These are phyloP conservation scores for Filobasidium uniguttulatum DNA, from an alignment of 1,284 basidiomycete species.

Conservation along the genomic window DNA sequence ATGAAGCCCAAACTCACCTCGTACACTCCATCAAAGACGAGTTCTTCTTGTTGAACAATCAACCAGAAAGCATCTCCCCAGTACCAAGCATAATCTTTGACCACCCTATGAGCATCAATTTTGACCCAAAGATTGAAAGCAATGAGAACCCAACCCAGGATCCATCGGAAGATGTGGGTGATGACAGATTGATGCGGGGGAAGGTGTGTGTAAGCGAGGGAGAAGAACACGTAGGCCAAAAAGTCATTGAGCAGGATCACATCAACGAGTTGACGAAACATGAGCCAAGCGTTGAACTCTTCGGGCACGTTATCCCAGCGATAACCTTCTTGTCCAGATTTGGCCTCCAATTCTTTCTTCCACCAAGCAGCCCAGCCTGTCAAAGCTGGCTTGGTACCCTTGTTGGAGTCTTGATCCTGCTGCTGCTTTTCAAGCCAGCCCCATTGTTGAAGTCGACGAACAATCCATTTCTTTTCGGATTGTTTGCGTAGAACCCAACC, in stretches of 20 bases:
- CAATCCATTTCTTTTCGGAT: constrained; percentile 86
- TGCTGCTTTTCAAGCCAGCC: constrained; percentile 64
- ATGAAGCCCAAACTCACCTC: constrained; percentile 38
- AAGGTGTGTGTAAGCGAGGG: constrained; percentile 74
- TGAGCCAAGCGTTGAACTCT: constrained; percentile 39
- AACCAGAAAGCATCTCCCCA: constrained; percentile 97
- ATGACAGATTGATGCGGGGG: constrained; percentile 59
- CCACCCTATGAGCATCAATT: constrained; percentile 89
- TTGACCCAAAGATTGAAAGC: constrained; percentile 98
- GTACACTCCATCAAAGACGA: constrained; percentile 96
- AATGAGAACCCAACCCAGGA: constrained; percentile 70
- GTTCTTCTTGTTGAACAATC: constrained; percentile 45
- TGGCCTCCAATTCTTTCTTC: constrained; percentile 66
- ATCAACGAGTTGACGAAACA: constrained; percentile 58
- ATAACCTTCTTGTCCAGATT: constrained; percentile 82
- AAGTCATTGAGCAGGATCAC: constrained; percentile 96
- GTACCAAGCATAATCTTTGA: constrained; percentile 78
- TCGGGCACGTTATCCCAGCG: constrained; percentile 59
- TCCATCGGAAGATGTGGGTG: constrained; percentile 75
- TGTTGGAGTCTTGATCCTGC: constrained; percentile 17
- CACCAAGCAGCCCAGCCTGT: constrained; percentile 62
- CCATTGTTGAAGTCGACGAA: constrained; percentile 57
- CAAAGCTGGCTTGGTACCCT: constrained; percentile 49
- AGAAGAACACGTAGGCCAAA: constrained; percentile 87
- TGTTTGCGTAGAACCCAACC: constrained; percentile 89